Conservation (phyloP, 495 filamentous ascomycete genomes). For the Pseudevernia furfuracea region DNA sequence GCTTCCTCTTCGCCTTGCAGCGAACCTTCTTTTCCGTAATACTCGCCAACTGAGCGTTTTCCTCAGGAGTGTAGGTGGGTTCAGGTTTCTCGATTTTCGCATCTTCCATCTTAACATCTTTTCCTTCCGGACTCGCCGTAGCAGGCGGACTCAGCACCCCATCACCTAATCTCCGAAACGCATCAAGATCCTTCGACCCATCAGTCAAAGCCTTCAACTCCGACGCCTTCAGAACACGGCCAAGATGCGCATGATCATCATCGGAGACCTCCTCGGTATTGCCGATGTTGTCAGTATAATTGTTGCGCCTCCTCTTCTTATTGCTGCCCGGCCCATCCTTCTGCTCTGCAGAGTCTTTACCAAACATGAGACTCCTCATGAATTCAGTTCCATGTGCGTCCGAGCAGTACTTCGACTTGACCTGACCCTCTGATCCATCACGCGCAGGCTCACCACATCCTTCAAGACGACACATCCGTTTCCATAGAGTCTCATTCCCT, state of each 20-base stretch:
- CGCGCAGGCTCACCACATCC: constrained; percentile 57
- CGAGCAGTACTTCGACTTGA: constrained; percentile 60
- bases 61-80: constrained; percentile 37
- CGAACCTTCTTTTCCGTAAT: constrained; percentile 36
- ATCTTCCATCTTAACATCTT: constrained; percentile 44
- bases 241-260: constrained; percentile 32
- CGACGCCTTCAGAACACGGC: constrained; percentile 48
- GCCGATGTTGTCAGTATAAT: constrained; percentile 16
- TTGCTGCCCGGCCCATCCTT: constrained; percentile 20
- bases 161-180: constrained; percentile 54
- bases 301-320: constrained; percentile 19
- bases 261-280: constrained; percentile 24
- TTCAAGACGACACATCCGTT: constrained; percentile 56
- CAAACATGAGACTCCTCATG: constrained; percentile 39
- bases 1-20: constrained; percentile 36
- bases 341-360: constrained; percentile 20
- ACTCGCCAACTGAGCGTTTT: constrained; percentile 37
- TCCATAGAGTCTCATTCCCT: constrained; percentile 57
- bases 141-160: constrained; percentile 39
- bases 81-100: constrained; percentile 70
- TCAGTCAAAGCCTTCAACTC: constrained; percentile 51
- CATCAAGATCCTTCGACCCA: constrained; percentile 39
- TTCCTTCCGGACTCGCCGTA: constrained; percentile 17
- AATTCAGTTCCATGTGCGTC: constrained; percentile 57
- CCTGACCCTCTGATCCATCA: constrained; percentile 32